Base-by-base conservation (phyloP, 352 stramenopile species). In the Globisporangium spinosum region DNA sequence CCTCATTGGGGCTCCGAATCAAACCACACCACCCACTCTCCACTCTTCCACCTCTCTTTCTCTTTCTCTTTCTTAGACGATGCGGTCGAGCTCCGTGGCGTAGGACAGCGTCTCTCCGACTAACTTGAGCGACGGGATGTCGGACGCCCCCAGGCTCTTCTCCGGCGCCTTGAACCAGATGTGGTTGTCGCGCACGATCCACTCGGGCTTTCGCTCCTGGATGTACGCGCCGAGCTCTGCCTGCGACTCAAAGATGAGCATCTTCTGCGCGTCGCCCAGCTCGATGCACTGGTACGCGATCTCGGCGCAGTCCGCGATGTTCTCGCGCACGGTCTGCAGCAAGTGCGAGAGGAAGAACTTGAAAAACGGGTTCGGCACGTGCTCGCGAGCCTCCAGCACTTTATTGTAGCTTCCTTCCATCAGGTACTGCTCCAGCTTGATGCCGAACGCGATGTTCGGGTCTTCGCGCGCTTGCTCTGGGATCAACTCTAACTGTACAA, bases 281-380 rank as follows among this genome's bases (percentile, higher is more conserved):
- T 85, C 85, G 54, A 98, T 87, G 32, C 80, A 95, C 76, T 93
- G 88, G 74, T 98, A 98, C 12, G 91, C 85, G 55, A 98, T 92
- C 82, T 98, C 94, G 40, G 97, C 87, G 80, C 94, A 98, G 78
- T 98, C 96, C 15, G 95, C 96, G 75, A 99, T 97, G 67, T 95
- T 96, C 72, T 98, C 95, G 15, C 96, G 85, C 51, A 99, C 96
- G 9, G 96, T 98, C 73, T 97, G 89, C 27, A 98, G 75, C 34
- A 98, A 72, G 69, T 97, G 91, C 29, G 93, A 84, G 49, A 99
- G 85, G 77, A 98, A 98, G 73, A 98, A 98, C 73, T 85, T 84
- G 81, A 98, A 98, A 64, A 90, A 91, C 61, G 89, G 88, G 72
- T 97, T 89, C 8, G 96, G 96, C 66, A 98, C 86, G 69, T 93